phyloP scores from a whole-genome alignment of 2,329 filamentous ascomycete species.

The Ophiostoma himal-ulmi region DNA sequence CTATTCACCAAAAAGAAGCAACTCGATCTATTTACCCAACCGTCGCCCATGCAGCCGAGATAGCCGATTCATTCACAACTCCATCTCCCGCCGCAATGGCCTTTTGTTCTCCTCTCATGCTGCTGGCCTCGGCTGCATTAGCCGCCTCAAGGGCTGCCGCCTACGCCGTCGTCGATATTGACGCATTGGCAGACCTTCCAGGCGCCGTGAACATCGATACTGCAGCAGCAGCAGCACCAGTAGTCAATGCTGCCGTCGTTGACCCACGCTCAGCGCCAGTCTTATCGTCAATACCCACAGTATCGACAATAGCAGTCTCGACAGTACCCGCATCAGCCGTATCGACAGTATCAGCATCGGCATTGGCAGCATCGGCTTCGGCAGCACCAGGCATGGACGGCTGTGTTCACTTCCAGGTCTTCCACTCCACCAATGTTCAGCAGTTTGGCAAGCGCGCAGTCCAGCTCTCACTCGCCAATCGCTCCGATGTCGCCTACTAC shows the following conservation, averaged over 20 bases:
- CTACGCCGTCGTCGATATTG: conserved; percentile 6
- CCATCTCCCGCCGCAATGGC: conserved; percentile 15
- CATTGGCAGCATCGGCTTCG: not conserved
- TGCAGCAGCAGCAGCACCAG: not conserved
- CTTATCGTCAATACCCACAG: not conserved
- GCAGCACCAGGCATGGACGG: conserved; percentile 21
- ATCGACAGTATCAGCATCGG: not conserved
- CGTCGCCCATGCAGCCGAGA: conserved; percentile 19
- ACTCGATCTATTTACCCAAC: not conserved
- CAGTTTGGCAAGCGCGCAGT: conserved; percentile 41
- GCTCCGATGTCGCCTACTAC: conserved; percentile 51
- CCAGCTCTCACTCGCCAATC: conserved; percentile 43
- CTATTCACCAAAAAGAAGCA: not conserved
- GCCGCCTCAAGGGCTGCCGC: not conserved
- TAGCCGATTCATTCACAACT: conserved; percentile 3
- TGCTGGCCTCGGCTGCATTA: not conserved
- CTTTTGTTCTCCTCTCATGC: conserved; percentile 7
- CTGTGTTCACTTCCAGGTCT: conserved; percentile 38
- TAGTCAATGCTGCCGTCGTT: not conserved
- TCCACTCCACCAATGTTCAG: conserved; percentile 40
- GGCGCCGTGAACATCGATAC: not conserved
- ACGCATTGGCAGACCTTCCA: not conserved
- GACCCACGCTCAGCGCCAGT: not conserved
- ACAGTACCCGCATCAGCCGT: not conserved
- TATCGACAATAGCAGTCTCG: not conserved